These are phyloP conservation scores for Mycena galopus DNA, from an alignment of 768 basidiomycete species.

Conservation along the genomic window DNA sequence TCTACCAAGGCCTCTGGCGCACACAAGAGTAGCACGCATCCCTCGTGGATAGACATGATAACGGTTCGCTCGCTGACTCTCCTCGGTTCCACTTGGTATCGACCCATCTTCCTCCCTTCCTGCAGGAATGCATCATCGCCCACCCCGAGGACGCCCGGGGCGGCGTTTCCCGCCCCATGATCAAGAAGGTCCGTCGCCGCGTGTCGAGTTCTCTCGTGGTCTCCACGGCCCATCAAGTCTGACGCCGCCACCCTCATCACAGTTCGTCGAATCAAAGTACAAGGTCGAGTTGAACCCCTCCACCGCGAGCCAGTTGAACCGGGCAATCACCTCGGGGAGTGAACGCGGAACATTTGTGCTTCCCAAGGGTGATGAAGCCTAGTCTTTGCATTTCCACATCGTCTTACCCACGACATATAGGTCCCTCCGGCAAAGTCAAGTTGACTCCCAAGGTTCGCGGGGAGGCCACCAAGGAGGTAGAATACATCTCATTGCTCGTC, in stretches of 20 bases:
- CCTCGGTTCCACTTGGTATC: slow-evolving; percentile 39
- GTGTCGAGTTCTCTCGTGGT: slow-evolving; percentile 26
- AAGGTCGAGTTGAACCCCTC: slow-evolving; percentile 81
- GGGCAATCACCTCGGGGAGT: slow-evolving; percentile 75
- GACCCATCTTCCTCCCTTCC: slow-evolving; percentile 10
- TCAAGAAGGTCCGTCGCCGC: slow-evolving; percentile 75
- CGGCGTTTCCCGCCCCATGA: slow-evolving; percentile 84
- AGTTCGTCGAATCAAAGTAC: slow-evolving; percentile 90
- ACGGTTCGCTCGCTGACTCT: slow-evolving; percentile 63
- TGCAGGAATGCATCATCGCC: slow-evolving; percentile 78
- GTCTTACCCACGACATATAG: slow-evolving; percentile 36
- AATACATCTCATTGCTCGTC: slow-evolving; percentile 1
- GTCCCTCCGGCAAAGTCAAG: slow-evolving; percentile 63
- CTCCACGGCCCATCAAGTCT: slow-evolving; percentile 6
- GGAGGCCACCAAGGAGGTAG: slow-evolving; percentile 69
- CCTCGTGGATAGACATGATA: slow-evolving; percentile 85
- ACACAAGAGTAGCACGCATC: slow-evolving; percentile 61
- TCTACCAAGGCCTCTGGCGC: slow-evolving; percentile 50
- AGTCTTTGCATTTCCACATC: background rate
- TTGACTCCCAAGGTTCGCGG: slow-evolving; percentile 74
- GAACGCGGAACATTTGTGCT: slow-evolving; percentile 63
- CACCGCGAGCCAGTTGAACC: slow-evolving; percentile 82
- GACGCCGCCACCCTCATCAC: slow-evolving; percentile 34
- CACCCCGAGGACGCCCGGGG: slow-evolving; percentile 77
- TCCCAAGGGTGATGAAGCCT: slow-evolving; percentile 58